A percentile compares a stretch with the other conserved stretches of the same genome.
phyloP scores from a whole-genome alignment of 2,329 filamentous ascomycete genomes.

The Cytospora mali region DNA sequence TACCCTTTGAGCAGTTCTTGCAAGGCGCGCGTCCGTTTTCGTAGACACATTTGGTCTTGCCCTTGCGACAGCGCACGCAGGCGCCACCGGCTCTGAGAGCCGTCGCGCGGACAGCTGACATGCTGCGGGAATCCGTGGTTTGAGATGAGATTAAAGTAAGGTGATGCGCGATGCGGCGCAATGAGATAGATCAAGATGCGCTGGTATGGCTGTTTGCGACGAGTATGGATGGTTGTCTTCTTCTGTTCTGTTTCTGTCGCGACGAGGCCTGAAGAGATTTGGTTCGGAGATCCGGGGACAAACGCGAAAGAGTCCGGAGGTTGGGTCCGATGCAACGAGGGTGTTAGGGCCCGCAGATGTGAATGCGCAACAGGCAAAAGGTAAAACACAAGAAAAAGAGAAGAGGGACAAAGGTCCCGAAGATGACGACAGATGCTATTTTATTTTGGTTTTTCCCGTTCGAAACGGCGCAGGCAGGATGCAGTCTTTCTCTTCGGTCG shows the following conservation, averaged over 20 bases:
- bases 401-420: conserved; percentile 10
- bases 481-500: conserved; percentile 22
- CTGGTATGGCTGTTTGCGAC: background rate
- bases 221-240: background rate
- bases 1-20: conserved; percentile 65
- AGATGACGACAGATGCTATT: conserved; percentile 15
- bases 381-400: conserved; percentile 3
- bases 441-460: conserved; percentile 6
- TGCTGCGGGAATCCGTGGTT: conserved; percentile 34
- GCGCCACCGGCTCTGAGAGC: conserved; percentile 63
- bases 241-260: background rate
- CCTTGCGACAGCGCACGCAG: conserved; percentile 65
- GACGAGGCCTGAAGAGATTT: conserved; percentile 9
- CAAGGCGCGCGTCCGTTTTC: conserved; percentile 64
- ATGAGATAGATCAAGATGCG: background rate
- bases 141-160: background rate
- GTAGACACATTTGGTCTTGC: conserved; percentile 67
- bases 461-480: conserved; percentile 23
- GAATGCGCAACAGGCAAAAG: conserved; percentile 8
- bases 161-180: background rate
- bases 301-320: conserved; percentile 23
- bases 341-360: conserved; percentile 14
- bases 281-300: conserved; percentile 26
- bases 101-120: conserved; percentile 58
- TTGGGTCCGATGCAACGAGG: conserved; percentile 20